Base-by-base conservation (phyloP, 2,329 filamentous ascomycete species). In the Chaetothyriales sp. region DNA sequence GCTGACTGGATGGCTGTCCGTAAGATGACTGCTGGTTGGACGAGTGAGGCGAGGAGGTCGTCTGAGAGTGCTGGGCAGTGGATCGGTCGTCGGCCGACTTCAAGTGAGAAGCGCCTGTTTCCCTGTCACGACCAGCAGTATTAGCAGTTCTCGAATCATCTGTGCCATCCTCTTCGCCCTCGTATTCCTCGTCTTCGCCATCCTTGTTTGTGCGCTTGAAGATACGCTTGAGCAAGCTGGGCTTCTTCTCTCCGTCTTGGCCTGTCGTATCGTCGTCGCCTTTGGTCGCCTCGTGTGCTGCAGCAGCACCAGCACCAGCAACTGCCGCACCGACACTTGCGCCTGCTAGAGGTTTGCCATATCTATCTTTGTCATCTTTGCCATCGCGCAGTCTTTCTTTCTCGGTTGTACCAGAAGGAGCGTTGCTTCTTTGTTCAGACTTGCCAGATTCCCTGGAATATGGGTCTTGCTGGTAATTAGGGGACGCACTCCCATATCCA, bases 131-230 rank as follows among this genome's bases (percentile, higher is more conserved):
- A 22, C 32, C 12, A 15, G 9, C 39, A 7, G 18, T 18, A 19
- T 36, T 3, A 42, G n/a, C 15, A n/a, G 20, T 5, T 20, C 4
- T 18, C 32, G 32, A 47, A 5, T 54, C 48, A 32, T 48, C 32
- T 10, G 36, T 43, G 18, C 43, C 43, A 18, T 45, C 43, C 10
- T 60, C 55, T 15, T 57, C 52, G 18, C 57, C 58, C 32, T 60
- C 53, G 4, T 55, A 52, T 20, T 52, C 54, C 52, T 60, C 57
- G 15, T 60, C 56, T 44, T 59, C 55, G 18, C 58, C 58, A 25
- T 59, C 55, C 50, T 60, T 59, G 54, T 59, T 60, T 55, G 56
- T 57, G 49, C 57, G 53, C 48, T 53, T 54, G 51, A 60, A 57
- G 44, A 60, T 57, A n/a, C 58, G 53, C 47, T 56, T 57, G 47